Evolutionary conservation across 345 rosid species (phyloP), one percentile per base, ranked within the genome.

Genomic region (Hibiscus mutabilis): DNA sequence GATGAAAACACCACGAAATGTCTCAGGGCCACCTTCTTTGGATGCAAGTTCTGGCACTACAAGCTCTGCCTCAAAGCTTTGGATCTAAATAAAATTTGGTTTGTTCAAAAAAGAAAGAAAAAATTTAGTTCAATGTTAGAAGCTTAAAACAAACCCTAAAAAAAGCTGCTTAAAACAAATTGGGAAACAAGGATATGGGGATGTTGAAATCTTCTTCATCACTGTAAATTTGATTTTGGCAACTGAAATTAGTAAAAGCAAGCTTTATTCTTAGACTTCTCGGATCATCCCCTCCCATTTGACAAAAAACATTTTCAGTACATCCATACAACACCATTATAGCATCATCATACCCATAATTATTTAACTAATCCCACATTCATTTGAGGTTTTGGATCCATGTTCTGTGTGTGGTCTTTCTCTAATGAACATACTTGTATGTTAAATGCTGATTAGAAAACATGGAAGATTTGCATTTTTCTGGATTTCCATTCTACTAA

Each of bases 41-140:
- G 93, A 78, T 35, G 88, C 88, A 18, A 95, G 89, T 67, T 67
- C 79, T 51, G 96, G 97, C 51, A 87, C 96, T 66, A 73, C 78
- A 72, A 92, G 81, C 71, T 92, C 96, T 25, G 96, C 92, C 83
- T 92, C 99, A 78, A 95, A 92, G 82, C 97, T 95, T 80, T 95
- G 99, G 79, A 92, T 79, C 97, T 92, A 79, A 75, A 68, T 5
- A 79, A 31, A 40, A 49, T 66, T 40, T 18, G 8, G 14, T 59
- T 60, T 75, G 53, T 72, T 33, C 15, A 12, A 49, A 49, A 49
- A 12, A 27, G 29, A n/a, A 18, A 35, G 19, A 69, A 56, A 69
- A 22, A 69, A 35, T 35, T 53, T 24, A 46, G 37, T 46, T 46
- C n/a, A n/a, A n/a, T 56, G n/a, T 46, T 46, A 66, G 69, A 40